phyloP scores from a whole-genome alignment of 2,329 filamentous ascomycete genomes.

The Iodosphaeria phyllophila region DNA sequence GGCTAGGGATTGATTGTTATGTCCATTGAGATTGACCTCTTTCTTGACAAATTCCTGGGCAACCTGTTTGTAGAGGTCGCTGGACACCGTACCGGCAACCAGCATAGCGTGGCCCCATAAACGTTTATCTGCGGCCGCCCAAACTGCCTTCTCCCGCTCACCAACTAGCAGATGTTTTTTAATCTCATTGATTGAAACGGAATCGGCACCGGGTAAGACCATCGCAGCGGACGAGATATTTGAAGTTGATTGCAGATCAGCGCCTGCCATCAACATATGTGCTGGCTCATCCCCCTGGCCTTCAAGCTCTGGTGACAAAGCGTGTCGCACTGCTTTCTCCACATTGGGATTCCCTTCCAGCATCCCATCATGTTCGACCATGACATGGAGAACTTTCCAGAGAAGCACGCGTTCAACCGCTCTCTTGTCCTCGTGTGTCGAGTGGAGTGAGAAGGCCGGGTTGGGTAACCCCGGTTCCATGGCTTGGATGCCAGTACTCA shows the following conservation, averaged over 20 bases:
- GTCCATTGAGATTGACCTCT: slow-evolving; percentile 68
- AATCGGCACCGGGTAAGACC: slow-evolving; percentile 49
- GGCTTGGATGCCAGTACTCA: slow-evolving; percentile 54
- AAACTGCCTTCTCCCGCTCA: slow-evolving; percentile 78
- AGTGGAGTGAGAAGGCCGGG: slow-evolving; percentile 26
- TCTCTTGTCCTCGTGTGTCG: slow-evolving; percentile 47
- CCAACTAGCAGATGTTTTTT: slow-evolving; percentile 58
- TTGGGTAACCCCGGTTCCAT: slow-evolving; percentile 43
- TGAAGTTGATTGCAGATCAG: slow-evolving; percentile 17
- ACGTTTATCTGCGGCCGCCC: slow-evolving; percentile 81
- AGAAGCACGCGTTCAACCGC: slow-evolving; percentile 63
- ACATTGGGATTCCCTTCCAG: slow-evolving; percentile 56
- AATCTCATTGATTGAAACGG: slow-evolving; percentile 50
- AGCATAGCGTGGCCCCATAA: slow-evolving; percentile 95
- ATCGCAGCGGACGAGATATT: slow-evolving; percentile 17
- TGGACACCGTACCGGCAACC: slow-evolving; percentile 54
- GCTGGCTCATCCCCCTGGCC: slow-evolving; percentile 8
- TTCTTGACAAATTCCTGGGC: slow-evolving; percentile 89
- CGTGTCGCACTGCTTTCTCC: slow-evolving; percentile 54
- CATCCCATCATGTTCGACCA: slow-evolving; percentile 73
- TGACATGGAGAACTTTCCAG: slow-evolving; percentile 68
- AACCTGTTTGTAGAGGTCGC: slow-evolving; percentile 80
- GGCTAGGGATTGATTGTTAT: slow-evolving; percentile 72
- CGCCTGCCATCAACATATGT: slow-evolving; percentile 13
- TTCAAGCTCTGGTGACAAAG: slow-evolving; percentile 45